Evolutionary conservation across 2,329 filamentous ascomycete genomes (phyloP), one percentile per base, ranked within the genome.

Genomic region (Talaromyces pinophilus): DNA sequence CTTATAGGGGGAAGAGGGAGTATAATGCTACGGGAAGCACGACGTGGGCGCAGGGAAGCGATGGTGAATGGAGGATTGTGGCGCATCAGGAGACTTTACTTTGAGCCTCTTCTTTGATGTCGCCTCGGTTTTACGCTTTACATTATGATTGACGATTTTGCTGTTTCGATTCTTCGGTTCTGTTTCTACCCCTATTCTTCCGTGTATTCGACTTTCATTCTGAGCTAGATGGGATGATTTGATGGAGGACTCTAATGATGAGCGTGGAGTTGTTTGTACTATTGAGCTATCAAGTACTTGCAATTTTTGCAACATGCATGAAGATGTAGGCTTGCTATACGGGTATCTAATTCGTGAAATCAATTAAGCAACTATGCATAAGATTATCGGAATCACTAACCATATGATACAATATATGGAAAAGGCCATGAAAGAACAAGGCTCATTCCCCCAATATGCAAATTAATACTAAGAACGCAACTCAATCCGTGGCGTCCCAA

Each of bases 11-110:
- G 1, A 69, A 72, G 28, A 70, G 69, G 35, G 62, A 69, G 30
- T 78, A 76, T 25, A 67, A 69, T 15, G 76, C 73, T 0, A 75
- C 72, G 1, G 74, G 72, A 22, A 73, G 74, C 19, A 74, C 75
- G 28, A 79, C 77, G 3, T 79, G 77, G 77, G 74, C 74, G 30
- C 77, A 78, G 67, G 76, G 69, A 7, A 77, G 76, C 6, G 77
- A 79, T 68, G 77, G 76, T 15, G 77, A 79, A 66, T 79, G 77
- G 77, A 71, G 71, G 62, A 66, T 79, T 28, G 71, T 72, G n/a
- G 69, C 69, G n/a, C 77, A 79, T 54, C 73, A 75, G 44, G 77
- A 78, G 68, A 77, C 76, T 0, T 63, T 76, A 59, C 48, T 75
- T 57, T 77, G 44, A 63, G 5, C 22, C 25, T n/a, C 10, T 3